A percentile compares a stretch with the other conserved stretches of the same genome.
Evolutionary conservation across 371 early-diverging fungal species (phyloP).

Genomic region (Mortierella sp.): DNA sequence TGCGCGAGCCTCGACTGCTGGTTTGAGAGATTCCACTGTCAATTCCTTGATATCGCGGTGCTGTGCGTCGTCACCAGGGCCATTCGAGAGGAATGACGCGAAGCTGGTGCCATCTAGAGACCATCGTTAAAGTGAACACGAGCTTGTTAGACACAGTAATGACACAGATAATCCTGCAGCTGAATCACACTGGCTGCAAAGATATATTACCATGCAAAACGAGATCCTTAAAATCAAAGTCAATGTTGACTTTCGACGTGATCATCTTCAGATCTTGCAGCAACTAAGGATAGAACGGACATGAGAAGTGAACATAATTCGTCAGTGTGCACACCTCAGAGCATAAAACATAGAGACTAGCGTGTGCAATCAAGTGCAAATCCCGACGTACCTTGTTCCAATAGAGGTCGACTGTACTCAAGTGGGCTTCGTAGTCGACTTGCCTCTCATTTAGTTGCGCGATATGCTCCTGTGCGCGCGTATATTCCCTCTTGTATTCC

Average conservation of each 20-base stretch:
- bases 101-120: constrained; percentile 38
- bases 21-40: constrained; percentile 28
- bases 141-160: neutral
- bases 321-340: neutral
- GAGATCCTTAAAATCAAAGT: constrained; percentile 40
- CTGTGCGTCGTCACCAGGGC: constrained; percentile 16
- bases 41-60: constrained; percentile 29
- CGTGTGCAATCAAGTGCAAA: neutral
- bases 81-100: constrained; percentile 38
- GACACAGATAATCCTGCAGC: neutral
- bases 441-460: constrained; percentile 62
- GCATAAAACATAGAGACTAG: neutral
- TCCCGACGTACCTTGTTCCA: constrained; percentile 58
- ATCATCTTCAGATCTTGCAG: constrained; percentile 55
- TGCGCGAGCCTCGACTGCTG: constrained; percentile 33
- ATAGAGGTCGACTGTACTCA: constrained; percentile 53
- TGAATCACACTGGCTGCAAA: neutral
- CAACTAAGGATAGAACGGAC: constrained; percentile 28
- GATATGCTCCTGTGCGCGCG: constrained; percentile 60
- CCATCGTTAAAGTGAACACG: neutral
- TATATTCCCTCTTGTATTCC: constrained; percentile 80
- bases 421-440: constrained; percentile 51
- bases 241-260: constrained; percentile 47
- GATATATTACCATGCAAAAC: constrained; percentile 37
- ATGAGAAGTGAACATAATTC: neutral